Evolutionary conservation across 371 early-diverging fungal species (phyloP).

Genomic region (Capillidium rhysosporum): DNA sequence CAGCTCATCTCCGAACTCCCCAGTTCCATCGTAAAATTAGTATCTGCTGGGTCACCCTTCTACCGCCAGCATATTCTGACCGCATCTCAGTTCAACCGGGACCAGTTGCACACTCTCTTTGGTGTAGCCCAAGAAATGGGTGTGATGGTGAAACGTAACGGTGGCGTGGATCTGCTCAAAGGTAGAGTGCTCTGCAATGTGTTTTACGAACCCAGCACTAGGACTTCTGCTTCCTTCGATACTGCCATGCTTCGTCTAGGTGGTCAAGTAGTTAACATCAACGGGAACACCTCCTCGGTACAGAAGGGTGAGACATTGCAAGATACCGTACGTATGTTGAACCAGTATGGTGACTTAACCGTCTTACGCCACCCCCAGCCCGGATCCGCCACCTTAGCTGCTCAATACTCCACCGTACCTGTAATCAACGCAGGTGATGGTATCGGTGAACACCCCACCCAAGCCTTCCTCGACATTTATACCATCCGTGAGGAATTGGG

Average conservation of each 20-base stretch:
- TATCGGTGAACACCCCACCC: conserved; percentile 93
- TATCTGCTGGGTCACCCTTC: conserved; percentile 59
- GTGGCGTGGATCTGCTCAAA: conserved; percentile 54
- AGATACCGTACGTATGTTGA: conserved; percentile 87
- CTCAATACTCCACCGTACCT: conserved; percentile 76
- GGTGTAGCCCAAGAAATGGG: conserved; percentile 96
- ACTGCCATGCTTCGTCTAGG: conserved; percentile 90
- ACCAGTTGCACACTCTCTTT: conserved; percentile 82
- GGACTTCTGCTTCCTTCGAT: conserved; percentile 83
- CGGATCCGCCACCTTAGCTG: conserved; percentile 62
- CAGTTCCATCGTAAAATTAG: conserved; percentile 37
- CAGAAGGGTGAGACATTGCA: conserved; percentile 88
- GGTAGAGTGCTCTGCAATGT: conserved; percentile 85
- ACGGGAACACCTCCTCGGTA: conserved; percentile 64
- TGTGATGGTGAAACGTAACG: conserved; percentile 72
- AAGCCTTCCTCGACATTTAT: conserved; percentile 90
- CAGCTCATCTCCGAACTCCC: conserved; percentile 20
- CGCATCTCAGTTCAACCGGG: conserved; percentile 73
- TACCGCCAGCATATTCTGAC: conserved; percentile 75
- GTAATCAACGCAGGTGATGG: conserved; percentile 96
- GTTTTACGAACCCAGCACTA: conserved; percentile 92
- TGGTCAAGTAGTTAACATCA: conserved; percentile 70
- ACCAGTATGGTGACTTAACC: conserved; percentile 77
- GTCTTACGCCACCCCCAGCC: conserved; percentile 86
- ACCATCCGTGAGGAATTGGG: conserved; percentile 71